Percentiles rank a stretch among this genome's conserved stretches.
Evolutionary conservation across 768 basidiomycete species (phyloP).

Genomic region (Macrolepiota albuminosa): DNA sequence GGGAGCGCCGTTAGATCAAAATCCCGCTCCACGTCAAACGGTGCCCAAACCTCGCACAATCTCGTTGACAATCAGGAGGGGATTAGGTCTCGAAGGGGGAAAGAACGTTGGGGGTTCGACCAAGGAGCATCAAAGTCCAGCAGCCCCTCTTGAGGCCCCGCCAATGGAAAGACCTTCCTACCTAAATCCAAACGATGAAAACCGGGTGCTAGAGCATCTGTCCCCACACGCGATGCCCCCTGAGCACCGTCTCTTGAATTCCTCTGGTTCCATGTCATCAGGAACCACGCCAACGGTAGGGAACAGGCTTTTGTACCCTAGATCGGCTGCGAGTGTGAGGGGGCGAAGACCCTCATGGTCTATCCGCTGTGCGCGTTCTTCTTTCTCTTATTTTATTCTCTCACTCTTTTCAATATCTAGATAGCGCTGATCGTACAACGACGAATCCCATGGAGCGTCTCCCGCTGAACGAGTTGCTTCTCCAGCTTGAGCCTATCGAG

Average conservation of each 20-base stretch:
- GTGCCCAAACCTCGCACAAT: not conserved
- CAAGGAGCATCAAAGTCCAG: not conserved
- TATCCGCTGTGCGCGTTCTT: not conserved
- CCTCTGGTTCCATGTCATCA: not conserved
- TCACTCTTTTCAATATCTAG: not conserved
- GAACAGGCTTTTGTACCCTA: not conserved
- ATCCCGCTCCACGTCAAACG: not conserved
- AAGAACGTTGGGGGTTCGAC: not conserved
- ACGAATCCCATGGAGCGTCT: conserved; percentile 26
- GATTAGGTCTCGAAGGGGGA: not conserved
- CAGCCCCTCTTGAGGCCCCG: not conserved
- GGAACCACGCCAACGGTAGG: not conserved
- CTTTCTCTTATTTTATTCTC: not conserved
- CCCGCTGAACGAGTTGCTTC: conserved; percentile 44
- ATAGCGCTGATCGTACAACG: not conserved
- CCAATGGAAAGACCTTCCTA: not conserved
- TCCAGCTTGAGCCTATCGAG: conserved; percentile 56
- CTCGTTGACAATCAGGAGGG: not conserved
- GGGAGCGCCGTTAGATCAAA: not conserved
- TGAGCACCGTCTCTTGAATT: not conserved
- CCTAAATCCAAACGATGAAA: not conserved
- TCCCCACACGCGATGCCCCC: not conserved
- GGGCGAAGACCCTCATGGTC: not conserved
- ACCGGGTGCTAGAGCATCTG: not conserved
- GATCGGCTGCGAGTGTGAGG: not conserved